Evolutionary conservation across 805 yeast species (phyloP).

Genomic region (Candida silvatica): DNA sequence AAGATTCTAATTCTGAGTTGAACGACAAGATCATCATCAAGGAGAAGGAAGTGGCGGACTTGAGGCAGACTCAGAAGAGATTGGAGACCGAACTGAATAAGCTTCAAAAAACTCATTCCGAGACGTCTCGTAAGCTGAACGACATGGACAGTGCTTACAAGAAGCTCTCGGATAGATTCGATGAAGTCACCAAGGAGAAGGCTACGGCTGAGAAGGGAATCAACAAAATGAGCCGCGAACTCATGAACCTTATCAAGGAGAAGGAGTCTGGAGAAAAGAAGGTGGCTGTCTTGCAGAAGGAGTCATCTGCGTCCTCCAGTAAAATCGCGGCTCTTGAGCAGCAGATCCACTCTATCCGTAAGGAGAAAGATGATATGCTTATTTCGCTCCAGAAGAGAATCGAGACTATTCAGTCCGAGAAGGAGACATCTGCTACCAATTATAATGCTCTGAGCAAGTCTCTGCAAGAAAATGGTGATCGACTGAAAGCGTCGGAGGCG

Average conservation of each 20-base stretch:
- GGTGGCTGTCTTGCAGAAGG: constrained; percentile 34
- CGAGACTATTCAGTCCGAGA: constrained; percentile 9
- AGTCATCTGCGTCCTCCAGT: constrained; percentile 22
- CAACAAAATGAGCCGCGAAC: constrained; percentile 82
- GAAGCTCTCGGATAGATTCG: constrained; percentile 23
- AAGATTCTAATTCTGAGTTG: constrained; percentile 19
- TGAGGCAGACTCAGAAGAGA: constrained; percentile 15
- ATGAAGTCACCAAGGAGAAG: constrained; percentile 26
- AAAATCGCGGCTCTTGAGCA: constrained; percentile 27
- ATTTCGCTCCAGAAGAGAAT: constrained; percentile 13
- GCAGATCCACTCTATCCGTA: constrained; percentile 16
- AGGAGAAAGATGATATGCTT: constrained; percentile 16
- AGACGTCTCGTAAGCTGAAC: constrained; percentile 12
- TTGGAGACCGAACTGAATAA: constrained; percentile 26
- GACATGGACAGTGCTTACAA: constrained; percentile 14
- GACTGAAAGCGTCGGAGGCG: constrained; percentile 16
- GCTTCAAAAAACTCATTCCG: constrained; percentile 13
- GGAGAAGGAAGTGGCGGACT: constrained; percentile 18
- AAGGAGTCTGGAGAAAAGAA: constrained; percentile 42
- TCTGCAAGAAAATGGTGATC: constrained; percentile 16
- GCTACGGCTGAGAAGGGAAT: constrained; percentile 71
- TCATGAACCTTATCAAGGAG: constrained; percentile 55
- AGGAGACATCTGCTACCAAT: constrained; percentile 15
- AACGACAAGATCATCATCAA: constrained; percentile 14
- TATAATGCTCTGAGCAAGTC: constrained; percentile 16